These are phyloP conservation scores for Flaveria linearis DNA, from an alignment of 129 eudicot species.

Conservation along the genomic window DNA sequence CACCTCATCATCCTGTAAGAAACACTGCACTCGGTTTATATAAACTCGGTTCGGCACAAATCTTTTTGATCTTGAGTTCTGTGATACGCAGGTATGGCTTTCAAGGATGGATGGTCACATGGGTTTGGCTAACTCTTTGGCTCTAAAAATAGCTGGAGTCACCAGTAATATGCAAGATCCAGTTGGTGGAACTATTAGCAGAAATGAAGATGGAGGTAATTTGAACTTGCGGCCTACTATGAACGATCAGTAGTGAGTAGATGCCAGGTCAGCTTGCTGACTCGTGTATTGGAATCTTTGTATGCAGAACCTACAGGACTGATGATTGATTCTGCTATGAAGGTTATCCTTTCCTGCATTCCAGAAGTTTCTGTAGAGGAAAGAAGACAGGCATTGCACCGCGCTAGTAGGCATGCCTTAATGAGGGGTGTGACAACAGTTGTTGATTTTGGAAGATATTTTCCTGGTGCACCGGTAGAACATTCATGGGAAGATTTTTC, in stretches of 20 bases:
- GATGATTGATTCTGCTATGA: slow-evolving; percentile 94
- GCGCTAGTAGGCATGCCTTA: slow-evolving; percentile 82
- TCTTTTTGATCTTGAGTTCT: not conserved
- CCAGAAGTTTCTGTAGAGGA: slow-evolving; percentile 79
- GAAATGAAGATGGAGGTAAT: slow-evolving; percentile 63
- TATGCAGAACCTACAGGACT: slow-evolving; percentile 89
- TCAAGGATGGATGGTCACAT: slow-evolving; percentile 98
- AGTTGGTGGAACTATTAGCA: slow-evolving; percentile 70
- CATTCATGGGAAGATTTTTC: slow-evolving; percentile 88
- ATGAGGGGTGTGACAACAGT: slow-evolving; percentile 88
- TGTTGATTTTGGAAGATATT: slow-evolving; percentile 90
- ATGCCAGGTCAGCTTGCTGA: slow-evolving; percentile 24
- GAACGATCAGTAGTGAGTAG: not conserved
- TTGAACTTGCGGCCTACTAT: not conserved
- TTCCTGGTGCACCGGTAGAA: slow-evolving; percentile 72
- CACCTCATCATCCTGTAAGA: slow-evolving; percentile 81
- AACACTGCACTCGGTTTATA: not conserved
- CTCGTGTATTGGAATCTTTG: slow-evolving; percentile 10
- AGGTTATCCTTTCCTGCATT: slow-evolving; percentile 54
- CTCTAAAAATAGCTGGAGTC: slow-evolving; percentile 71
- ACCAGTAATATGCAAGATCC: slow-evolving; percentile 63
- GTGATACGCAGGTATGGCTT: slow-evolving; percentile 75
- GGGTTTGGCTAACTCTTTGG: slow-evolving; percentile 91
- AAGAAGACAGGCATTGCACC: slow-evolving; percentile 73
- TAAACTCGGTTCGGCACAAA: slow-evolving; percentile 7